Conservation (phyloP, 495 filamentous ascomycete genomes). For the Sabuloglossum arenarium region DNA sequence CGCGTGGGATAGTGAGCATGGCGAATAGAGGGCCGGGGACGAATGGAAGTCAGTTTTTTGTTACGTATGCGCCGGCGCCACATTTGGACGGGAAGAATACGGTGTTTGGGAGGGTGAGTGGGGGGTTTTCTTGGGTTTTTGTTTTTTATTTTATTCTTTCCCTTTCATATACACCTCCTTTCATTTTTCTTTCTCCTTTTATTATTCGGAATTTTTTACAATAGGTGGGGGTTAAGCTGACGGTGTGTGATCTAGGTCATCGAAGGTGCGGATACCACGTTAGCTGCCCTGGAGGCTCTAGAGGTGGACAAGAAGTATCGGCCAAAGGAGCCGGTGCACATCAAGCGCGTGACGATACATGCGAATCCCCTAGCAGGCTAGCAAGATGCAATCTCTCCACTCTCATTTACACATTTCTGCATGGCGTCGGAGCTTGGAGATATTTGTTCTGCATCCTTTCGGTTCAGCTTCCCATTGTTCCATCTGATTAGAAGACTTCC, state of each 20-base stretch:
- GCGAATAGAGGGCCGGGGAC: conserved; percentile 66
- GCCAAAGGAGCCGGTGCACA: conserved; percentile 46
- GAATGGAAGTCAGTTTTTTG: conserved; percentile 91
- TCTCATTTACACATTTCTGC: too few species aligned
- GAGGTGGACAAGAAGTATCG: conserved; percentile 81
- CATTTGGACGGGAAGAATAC: conserved; percentile 92
- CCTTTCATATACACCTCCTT: too few species aligned
- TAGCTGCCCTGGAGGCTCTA: conserved; percentile 59
- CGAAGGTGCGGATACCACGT: conserved; percentile 35
- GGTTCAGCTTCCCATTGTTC: too few species aligned
- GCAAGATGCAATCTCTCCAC: not conserved
- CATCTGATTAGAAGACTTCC: too few species aligned
- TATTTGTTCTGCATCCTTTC: too few species aligned
- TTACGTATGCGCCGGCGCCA: conserved; percentile 63
- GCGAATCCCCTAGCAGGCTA: conserved; percentile 68
- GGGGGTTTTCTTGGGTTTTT: too few species aligned
- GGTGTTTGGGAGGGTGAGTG: conserved; percentile 67
- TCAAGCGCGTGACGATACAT: conserved; percentile 68
- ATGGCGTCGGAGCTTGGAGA: too few species aligned
- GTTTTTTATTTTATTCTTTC: too few species aligned
- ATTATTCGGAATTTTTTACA: too few species aligned
- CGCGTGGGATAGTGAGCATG: conserved; percentile 76
- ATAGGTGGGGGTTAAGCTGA: too few species aligned
- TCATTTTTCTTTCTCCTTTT: too few species aligned
- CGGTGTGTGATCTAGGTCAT: conserved; percentile 26